phyloP scores from a whole-genome alignment of 1,284 basidiomycete genomes.

The Chalciporus sp. region DNA sequence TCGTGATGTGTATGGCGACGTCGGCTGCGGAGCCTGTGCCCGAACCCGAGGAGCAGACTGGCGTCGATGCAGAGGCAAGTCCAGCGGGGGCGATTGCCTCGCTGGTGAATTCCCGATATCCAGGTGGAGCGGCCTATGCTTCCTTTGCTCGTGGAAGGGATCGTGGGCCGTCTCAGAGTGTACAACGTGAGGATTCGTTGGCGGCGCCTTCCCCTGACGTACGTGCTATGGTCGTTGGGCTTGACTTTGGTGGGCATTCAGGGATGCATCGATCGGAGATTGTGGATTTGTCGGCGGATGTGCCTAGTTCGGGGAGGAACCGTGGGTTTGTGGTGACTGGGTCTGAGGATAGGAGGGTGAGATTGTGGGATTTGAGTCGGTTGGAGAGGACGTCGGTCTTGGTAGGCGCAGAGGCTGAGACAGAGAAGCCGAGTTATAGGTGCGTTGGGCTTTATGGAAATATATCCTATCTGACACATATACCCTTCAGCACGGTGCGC shows the following conservation, averaged over 20 bases:
- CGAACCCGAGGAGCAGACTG: slow-evolving; percentile 52
- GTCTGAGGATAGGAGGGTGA: slow-evolving; percentile 80
- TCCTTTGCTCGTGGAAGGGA: slow-evolving; percentile 24
- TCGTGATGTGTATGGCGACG: slow-evolving; percentile 49
- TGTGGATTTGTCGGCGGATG: slow-evolving; percentile 48
- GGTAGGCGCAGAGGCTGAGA: slow-evolving; percentile 69
- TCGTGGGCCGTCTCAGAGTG: slow-evolving; percentile 29
- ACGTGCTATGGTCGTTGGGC: slow-evolving; percentile 64
- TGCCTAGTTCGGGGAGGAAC: slow-evolving; percentile 39
- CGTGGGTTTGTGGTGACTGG: slow-evolving; percentile 80
- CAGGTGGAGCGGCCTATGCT: slow-evolving; percentile 34
- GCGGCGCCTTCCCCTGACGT: slow-evolving; percentile 59
- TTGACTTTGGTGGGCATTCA: slow-evolving; percentile 73
- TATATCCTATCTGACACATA: not conserved
- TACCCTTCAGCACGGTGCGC: slow-evolving; percentile 29
- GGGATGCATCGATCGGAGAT: slow-evolving; percentile 56
- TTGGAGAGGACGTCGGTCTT: slow-evolving; percentile 74
- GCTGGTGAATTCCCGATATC: slow-evolving; percentile 49
- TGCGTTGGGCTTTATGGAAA: slow-evolving; percentile 33
- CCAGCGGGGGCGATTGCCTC: slow-evolving; percentile 70
- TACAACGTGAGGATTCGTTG: slow-evolving; percentile 37
- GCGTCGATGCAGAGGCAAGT: slow-evolving; percentile 57
- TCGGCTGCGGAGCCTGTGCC: slow-evolving; percentile 46
- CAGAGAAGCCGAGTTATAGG: slow-evolving; percentile 73
- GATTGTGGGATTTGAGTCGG: slow-evolving; percentile 80